Evolutionary conservation across 805 yeast species (phyloP).

Genomic region (Suhomyces kilbournensis): DNA sequence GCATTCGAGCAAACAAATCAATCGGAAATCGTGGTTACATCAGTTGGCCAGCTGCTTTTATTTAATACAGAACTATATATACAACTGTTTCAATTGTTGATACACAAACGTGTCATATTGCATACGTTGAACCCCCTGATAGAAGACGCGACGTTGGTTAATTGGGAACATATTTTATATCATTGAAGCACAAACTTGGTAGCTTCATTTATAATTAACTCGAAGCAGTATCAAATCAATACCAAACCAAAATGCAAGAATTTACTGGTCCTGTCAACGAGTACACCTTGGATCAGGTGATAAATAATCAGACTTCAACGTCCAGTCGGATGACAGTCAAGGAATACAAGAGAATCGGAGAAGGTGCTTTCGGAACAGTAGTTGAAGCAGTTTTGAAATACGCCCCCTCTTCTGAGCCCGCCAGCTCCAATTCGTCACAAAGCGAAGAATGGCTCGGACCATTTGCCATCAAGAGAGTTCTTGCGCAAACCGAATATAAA

Average conservation of each 20-base stretch:
- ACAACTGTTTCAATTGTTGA: not conserved
- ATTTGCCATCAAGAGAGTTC: conserved; percentile 79
- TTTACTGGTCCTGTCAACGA: conserved; percentile 19
- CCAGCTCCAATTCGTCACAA: not conserved
- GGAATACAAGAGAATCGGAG: conserved; percentile 74
- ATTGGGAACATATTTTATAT: not conserved
- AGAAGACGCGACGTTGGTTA: not conserved
- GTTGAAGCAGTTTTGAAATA: conserved; percentile 60
- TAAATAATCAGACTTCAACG: conserved; percentile 53
- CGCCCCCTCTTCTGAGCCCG: conserved; percentile 18
- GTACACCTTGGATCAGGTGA: conserved; percentile 45
- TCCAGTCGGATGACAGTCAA: conserved; percentile 62
- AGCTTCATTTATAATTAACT: not conserved
- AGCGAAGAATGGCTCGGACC: conserved; percentile 63
- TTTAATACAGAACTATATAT: not conserved
- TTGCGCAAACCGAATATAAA: conserved; percentile 85
- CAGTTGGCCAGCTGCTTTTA: not conserved
- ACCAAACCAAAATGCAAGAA: conserved; percentile 2
- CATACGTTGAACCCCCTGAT: not conserved
- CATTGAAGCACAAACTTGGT: not conserved
- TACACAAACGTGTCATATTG: not conserved
- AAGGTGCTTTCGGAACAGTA: conserved; percentile 86
- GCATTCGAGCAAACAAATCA: not conserved
- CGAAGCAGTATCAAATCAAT: not conserved
- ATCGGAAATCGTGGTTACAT: not conserved